Base-by-base conservation (phyloP, 1,284 basidiomycete species). In the Anthracocystis panici-leucophaei region DNA sequence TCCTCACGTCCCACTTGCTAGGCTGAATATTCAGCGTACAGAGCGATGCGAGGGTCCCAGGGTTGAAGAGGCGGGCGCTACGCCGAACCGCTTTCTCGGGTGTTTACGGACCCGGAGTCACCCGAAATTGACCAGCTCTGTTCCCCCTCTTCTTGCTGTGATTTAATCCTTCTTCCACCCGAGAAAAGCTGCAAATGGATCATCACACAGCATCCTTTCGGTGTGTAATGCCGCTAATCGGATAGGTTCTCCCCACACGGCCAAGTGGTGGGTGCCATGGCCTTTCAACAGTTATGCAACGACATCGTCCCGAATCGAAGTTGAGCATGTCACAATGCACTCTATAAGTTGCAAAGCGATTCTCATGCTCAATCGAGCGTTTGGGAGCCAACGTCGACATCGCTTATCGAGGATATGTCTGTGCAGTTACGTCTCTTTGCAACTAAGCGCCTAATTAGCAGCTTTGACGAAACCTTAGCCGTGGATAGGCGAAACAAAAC, bases 81-180 rank as follows among this genome's bases (percentile, higher is more conserved):
- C 64, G 49, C 54, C 49, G 33, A 44, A 21, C 29, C 46, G 31
- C 14, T 12, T n/a, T 27, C 35, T 70, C 62, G 68, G 68, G 54
- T 50, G 40, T 49, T 70, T 70, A 54, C 68, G 68, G 68, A 54
- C 45, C 68, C 68, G 68, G 57, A 45, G 40, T 29, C 53, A 54
- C 58, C 62, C 62, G 68, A 70, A 25, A 33, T 16, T 31, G 12
- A 5, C 11, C 9, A 25, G 35, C 44, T 29, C n/a, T 23, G 33
- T 29, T n/a, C 40, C 35, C 20, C 42, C 7, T 29, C 35, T 29
- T 29, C 25, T 31, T 52, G 35, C 12, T 29, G 14, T 20, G n/a
- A 21, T 21, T 44, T 21, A 14, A 38, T 38, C 35, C 35, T 38
- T 38, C 12, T 38, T 25, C 50, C 50, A 46, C 44, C 12, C 49